Evolutionary conservation across 139 green algal genomes (phyloP), one percentile per base, ranked within the genome.

Genomic region (Coelastrella sp.): DNA sequence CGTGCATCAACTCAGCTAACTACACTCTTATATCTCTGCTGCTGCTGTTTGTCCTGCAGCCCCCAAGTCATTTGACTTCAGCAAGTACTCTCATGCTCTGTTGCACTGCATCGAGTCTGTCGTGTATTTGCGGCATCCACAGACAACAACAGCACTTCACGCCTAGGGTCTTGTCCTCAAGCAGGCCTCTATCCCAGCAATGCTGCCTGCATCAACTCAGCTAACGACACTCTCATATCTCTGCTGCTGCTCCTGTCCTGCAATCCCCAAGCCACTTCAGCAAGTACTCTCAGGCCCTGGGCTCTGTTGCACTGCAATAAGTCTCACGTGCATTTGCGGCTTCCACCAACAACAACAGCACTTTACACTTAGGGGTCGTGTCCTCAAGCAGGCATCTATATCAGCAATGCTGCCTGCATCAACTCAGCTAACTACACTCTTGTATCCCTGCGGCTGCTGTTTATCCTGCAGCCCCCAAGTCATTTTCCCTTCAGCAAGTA

Each of bases 401-500:
- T n/a, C n/a, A n/a, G n/a, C n/a, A 13, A 73, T 73, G 65, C 65
- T 73, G 65, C 65, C 65, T 20, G 65, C 65, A 73, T 73, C 13
- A n/a, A n/a, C n/a, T 73, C 65, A 13, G 65, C 16, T 73, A 5
- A 32, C 17, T 7, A 76, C 6, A 32, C 68, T 82, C n/a, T 77
- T 32, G 32, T 59, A 10, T 59, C n/a, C n/a, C 20, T 58, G 8
- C n/a, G 74, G 80, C 80, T 56, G 58, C 79, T 85, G 79, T 2
- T 11, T 75, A 4, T 76, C 59, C 65, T 10, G 14, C 75, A 84
- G 86, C 14, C 19, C 59, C 66, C 22, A 65, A 56, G 61, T 23
- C 56, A 59, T n/a, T 94, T 96, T 80, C 89, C 96, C 87, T 95
- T 96, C 75, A 71, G 32, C 19, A 91, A 88, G 77, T 97, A 95